Evolutionary conservation across 768 basidiomycete species (phyloP).

Genomic region (Amanita molliuscula): DNA sequence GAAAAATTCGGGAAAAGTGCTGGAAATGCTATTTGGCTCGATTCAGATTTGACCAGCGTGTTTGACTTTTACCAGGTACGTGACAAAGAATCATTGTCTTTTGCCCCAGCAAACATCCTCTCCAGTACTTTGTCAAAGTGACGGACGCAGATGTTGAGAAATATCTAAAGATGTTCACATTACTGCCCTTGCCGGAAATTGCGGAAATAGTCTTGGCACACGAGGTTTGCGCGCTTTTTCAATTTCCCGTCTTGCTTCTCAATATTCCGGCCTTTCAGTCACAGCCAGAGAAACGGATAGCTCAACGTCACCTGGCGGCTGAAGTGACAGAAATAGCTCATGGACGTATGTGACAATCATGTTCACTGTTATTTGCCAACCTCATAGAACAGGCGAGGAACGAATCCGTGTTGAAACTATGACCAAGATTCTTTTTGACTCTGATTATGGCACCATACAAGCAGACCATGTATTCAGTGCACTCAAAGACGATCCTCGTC

Average conservation of each 20-base stretch:
- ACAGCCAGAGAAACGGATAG: conserved; percentile 32
- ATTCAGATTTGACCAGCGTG: conserved; percentile 65
- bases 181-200: conserved; percentile 55
- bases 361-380: conserved; percentile 1
- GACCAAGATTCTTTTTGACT: conserved; percentile 34
- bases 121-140: conserved; percentile 82
- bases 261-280: conserved; percentile 13
- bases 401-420: conserved; percentile 29
- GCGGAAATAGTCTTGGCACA: conserved; percentile 39
- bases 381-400: conserved; percentile 23
- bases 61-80: conserved; percentile 92
- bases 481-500: conserved; percentile 54
- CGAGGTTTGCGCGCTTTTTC: conserved; percentile 25
- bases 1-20: conserved; percentile 98
- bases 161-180: conserved; percentile 77
- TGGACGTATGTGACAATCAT: conserved; percentile 16
- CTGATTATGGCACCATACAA: conserved; percentile 34
- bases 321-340: conserved; percentile 49
- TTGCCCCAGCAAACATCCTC: not conserved
- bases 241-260: not conserved
- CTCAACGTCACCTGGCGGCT: conserved; percentile 37
- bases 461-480: conserved; percentile 49
- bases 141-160: conserved; percentile 71
- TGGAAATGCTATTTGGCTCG: conserved; percentile 92
- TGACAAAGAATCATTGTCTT: not conserved